Evolutionary conservation across 768 basidiomycete species (phyloP).

Genomic region (Sutorius australiensis): DNA sequence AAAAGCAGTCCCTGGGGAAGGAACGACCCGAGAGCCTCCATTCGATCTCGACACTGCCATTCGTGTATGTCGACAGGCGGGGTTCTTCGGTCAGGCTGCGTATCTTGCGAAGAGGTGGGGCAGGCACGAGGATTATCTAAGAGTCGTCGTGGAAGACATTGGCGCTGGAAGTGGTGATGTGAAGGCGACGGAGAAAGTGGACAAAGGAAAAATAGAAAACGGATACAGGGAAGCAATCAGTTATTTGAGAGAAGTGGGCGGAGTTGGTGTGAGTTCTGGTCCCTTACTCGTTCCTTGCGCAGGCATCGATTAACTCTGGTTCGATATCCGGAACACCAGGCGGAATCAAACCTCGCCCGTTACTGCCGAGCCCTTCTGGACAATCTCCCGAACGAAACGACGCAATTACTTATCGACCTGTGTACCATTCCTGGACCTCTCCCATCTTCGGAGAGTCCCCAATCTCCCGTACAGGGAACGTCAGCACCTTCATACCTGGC

Average conservation of each 20-base stretch:
- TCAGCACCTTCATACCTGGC: slow-evolving; percentile 67
- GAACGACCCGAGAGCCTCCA: slow-evolving; percentile 67
- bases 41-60: slow-evolving; percentile 98
- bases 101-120: slow-evolving; percentile 92
- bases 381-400: slow-evolving; percentile 83
- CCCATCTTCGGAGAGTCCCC: slow-evolving; percentile 29
- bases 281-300: neutral
- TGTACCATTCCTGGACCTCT: slow-evolving; percentile 67
- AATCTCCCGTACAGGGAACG: slow-evolving; percentile 20
- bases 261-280: slow-evolving; percentile 61
- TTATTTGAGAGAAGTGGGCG: slow-evolving; percentile 77
- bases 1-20: slow-evolving; percentile 28
- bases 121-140: slow-evolving; percentile 87
- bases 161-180: slow-evolving; percentile 28
- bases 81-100: slow-evolving; percentile 91
- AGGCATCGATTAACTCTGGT: neutral
- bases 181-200: slow-evolving; percentile 14
- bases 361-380: slow-evolving; percentile 87
- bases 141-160: slow-evolving; percentile 93
- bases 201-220: slow-evolving; percentile 35
- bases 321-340: slow-evolving; percentile 41
- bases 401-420: slow-evolving; percentile 85
- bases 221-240: slow-evolving; percentile 69
- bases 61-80: slow-evolving; percentile 92
- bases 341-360: slow-evolving; percentile 79